Conservation (phyloP, 345 rosid species). For the Euphorbia peplus region DNA sequence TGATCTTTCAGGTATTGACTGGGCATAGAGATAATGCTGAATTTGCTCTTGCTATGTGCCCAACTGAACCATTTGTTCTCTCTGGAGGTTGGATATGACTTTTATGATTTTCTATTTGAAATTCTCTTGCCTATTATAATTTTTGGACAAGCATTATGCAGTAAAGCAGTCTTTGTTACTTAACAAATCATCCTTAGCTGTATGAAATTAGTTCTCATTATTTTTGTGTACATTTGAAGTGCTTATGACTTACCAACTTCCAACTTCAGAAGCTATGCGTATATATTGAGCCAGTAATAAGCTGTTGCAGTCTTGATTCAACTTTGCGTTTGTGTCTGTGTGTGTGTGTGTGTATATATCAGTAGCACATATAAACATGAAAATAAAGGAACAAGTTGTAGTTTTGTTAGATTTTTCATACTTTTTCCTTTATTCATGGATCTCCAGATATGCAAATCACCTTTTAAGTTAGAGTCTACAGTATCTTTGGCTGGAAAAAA, state of each 20-base stretch:
- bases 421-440: background rate
- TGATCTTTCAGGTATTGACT: constrained; percentile 48
- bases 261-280: too few species aligned
- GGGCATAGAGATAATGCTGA: constrained; percentile 62
- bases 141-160: background rate
- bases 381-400: background rate
- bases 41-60: constrained; percentile 67
- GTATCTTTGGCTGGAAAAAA: background rate
- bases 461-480: background rate
- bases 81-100: constrained; percentile 49
- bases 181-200: background rate
- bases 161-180: background rate
- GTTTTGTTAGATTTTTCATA: background rate
- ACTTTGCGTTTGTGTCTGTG: too few species aligned
- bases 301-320: background rate
- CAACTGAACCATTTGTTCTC: constrained; percentile 54
- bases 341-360: too few species aligned
- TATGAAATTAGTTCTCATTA: background rate
- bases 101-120: background rate
- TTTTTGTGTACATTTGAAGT: background rate
- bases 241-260: background rate
- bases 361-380: too few species aligned
- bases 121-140: background rate
- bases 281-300: too few species aligned
- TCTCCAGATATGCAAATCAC: background rate